Percentiles rank a stretch among this genome's conserved stretches.
Evolutionary conservation across 2,329 filamentous ascomycete species (phyloP).

Genomic region (Colletotrichum plurivorum): DNA sequence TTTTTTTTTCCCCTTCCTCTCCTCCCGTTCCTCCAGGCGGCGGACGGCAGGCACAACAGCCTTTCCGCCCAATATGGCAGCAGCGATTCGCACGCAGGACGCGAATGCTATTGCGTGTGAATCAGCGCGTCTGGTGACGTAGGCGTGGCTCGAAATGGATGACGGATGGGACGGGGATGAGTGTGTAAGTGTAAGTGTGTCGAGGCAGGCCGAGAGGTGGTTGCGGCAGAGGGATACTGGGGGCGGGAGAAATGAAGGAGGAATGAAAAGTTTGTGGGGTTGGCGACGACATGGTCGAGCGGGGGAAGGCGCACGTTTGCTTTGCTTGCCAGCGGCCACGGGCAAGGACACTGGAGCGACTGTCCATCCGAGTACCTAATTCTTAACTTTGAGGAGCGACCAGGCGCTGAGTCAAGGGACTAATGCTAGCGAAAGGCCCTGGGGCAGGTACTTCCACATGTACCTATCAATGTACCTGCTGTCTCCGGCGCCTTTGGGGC

Average conservation of each 20-base stretch:
- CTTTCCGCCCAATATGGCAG: background rate
- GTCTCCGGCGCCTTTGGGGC: background rate
- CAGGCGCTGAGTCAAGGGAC: constrained; percentile 17
- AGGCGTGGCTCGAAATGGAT: background rate
- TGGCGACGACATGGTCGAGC: constrained; percentile 49
- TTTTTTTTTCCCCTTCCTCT: constrained; percentile 1
- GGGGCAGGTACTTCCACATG: too few species aligned
- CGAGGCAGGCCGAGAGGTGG: constrained; percentile 5
- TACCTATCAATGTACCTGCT: background rate
- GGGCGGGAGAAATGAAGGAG: constrained; percentile 42
- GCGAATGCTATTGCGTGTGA: constrained; percentile 5
- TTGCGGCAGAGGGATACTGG: constrained; percentile 32
- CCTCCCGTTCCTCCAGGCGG: constrained; percentile 10
- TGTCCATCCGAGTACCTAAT: background rate
- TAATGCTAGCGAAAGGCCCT: too few species aligned
- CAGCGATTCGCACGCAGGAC: constrained; percentile 15
- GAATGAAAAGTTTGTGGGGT: constrained; percentile 43
- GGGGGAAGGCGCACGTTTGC: constrained; percentile 44
- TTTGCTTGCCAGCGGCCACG: background rate
- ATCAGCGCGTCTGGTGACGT: constrained; percentile 3
- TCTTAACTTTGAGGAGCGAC: background rate
- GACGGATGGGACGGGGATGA: constrained; percentile 10
- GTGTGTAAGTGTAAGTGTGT: constrained; percentile 34
- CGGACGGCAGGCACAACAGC: constrained; percentile 26
- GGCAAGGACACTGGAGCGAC: background rate